A percentile compares a stretch with the other conserved stretches of the same genome.
Conservation (phyloP, 2,329 filamentous ascomycete genomes). For the Monilinia aucupariae region DNA sequence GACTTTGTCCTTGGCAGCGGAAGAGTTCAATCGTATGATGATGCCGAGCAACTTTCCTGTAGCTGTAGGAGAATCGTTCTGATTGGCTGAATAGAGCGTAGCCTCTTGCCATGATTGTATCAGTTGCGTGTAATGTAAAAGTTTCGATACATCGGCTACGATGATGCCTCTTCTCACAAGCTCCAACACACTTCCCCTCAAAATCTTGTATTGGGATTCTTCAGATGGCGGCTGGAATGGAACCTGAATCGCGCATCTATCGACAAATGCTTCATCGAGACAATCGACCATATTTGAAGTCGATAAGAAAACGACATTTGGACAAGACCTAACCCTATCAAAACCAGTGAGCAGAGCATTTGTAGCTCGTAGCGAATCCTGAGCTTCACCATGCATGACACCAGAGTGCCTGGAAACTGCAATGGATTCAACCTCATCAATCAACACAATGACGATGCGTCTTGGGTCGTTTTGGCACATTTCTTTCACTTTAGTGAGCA, state of each 20-base stretch:
- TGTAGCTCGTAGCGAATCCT: constrained; percentile 33
- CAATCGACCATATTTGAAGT: constrained; percentile 32
- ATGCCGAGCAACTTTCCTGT: constrained; percentile 22
- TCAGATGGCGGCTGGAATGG: constrained; percentile 24
- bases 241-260: constrained; percentile 28
- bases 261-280: constrained; percentile 33
- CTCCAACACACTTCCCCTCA: constrained; percentile 25
- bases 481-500: constrained; percentile 39
- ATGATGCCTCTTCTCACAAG: constrained; percentile 25
- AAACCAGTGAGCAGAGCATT: constrained; percentile 35
- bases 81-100: constrained; percentile 8
- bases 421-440: constrained; percentile 36
- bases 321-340: constrained; percentile 25
- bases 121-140: constrained; percentile 15
- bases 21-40: constrained; percentile 21
- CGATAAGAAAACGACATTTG: constrained; percentile 32
- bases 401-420: constrained; percentile 26
- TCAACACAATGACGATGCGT: constrained; percentile 32
- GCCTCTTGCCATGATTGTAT: constrained; percentile 27
- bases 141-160: not conserved
- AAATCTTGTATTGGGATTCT: constrained; percentile 32
- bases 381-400: constrained; percentile 27
- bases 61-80: not conserved
- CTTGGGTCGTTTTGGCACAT: constrained; percentile 27
- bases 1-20: not conserved